A percentile compares a stretch with the other conserved stretches of the same genome.
Evolutionary conservation across 352 stramenopile species (phyloP).

Genomic region (Phytophthora syringae): DNA sequence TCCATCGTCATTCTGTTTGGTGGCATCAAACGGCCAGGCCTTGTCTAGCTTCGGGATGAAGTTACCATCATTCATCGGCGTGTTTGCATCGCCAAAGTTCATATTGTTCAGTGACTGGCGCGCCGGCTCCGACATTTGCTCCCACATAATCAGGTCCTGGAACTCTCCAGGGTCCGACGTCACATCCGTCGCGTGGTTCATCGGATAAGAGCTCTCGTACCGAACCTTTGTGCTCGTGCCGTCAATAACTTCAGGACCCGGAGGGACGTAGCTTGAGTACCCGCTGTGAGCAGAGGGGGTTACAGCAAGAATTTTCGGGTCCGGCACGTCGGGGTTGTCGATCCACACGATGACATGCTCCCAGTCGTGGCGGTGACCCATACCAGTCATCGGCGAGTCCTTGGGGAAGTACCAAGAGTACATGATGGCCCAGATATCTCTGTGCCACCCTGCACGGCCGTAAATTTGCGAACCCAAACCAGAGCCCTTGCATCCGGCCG

Average conservation of each 20-base stretch:
- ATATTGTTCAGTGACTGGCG: conserved; percentile 17
- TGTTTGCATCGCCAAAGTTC: conserved; percentile 34
- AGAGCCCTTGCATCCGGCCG: conserved; percentile 29
- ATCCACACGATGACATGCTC: conserved; percentile 54
- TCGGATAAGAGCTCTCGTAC: background rate
- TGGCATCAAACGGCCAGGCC: no score
- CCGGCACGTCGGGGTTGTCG: conserved; percentile 15
- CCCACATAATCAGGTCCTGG: conserved; percentile 24
- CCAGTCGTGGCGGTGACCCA: conserved; percentile 52
- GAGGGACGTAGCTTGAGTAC: background rate
- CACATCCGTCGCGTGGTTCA: background rate
- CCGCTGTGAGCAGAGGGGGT: background rate
- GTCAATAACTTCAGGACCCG: background rate
- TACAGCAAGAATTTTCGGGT: background rate
- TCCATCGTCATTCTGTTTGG: no score
- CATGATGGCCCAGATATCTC: background rate
- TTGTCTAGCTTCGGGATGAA: conserved; percentile 32
- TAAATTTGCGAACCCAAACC: conserved; percentile 26
- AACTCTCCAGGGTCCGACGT: background rate
- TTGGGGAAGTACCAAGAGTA: conserved; percentile 45
- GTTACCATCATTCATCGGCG: conserved; percentile 36
- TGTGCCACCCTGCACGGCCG: conserved; percentile 20
- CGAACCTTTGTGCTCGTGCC: background rate
- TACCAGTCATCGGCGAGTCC: conserved; percentile 29
- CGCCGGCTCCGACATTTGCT: background rate